phyloP scores from a whole-genome alignment of 441 rosid species.

The Macaranga tanarius region DNA sequence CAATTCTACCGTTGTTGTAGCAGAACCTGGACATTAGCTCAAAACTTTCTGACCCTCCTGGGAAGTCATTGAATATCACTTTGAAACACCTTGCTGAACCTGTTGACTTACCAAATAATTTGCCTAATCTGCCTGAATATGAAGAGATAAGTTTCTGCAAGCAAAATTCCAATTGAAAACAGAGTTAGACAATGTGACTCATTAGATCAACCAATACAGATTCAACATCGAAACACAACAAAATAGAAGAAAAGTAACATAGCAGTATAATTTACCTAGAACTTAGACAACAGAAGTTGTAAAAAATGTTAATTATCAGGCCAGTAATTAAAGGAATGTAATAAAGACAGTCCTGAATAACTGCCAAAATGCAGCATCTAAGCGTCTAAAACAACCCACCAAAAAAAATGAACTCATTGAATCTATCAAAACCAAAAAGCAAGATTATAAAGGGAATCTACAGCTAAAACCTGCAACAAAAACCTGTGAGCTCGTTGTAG shows the following conservation, averaged over 20 bases:
- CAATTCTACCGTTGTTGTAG: slow-evolving; percentile 52
- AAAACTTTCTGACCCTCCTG: slow-evolving; percentile 70
- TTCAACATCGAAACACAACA: background rate
- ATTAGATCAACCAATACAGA: background rate
- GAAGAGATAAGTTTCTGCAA: slow-evolving; percentile 62
- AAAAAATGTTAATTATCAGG: background rate
- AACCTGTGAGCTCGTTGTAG: slow-evolving; percentile 35
- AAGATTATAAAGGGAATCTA: slow-evolving; percentile 19
- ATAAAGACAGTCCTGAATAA: slow-evolving; percentile 19
- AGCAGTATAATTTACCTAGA: too few species aligned
- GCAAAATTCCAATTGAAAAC: slow-evolving; percentile 27
- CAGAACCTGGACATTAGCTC: slow-evolving; percentile 75
- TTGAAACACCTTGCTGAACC: slow-evolving; percentile 41
- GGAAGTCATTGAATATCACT: slow-evolving; percentile 75
- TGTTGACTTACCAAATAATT: slow-evolving; percentile 53
- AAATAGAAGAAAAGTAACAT: background rate
- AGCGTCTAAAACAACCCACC: slow-evolving; percentile 21
- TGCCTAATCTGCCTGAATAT: slow-evolving; percentile 58
- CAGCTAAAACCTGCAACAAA: slow-evolving; percentile 24
- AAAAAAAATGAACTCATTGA: slow-evolving; percentile 26
- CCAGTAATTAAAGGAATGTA: slow-evolving; percentile 10
- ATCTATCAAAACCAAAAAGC: slow-evolving; percentile 21
- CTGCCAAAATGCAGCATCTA: slow-evolving; percentile 22
- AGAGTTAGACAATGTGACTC: slow-evolving; percentile 1
- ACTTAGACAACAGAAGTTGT: background rate